Percentiles rank a stretch among this genome's conserved stretches.
Evolutionary conservation across 768 basidiomycete genomes (phyloP).

Genomic region (Leucocoprinus sp.): DNA sequence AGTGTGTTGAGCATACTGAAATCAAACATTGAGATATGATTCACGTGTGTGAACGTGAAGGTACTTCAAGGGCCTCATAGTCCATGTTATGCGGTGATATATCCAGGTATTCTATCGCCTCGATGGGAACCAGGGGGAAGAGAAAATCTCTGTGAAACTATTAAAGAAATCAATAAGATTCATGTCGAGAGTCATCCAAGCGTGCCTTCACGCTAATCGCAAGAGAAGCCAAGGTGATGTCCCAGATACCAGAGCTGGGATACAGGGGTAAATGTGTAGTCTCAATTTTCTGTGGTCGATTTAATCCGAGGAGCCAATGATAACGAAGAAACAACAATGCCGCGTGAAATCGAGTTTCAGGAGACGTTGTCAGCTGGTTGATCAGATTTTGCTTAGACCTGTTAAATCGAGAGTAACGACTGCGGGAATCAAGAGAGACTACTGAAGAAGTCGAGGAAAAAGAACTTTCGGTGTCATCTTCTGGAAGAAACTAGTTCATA

Average conservation of each 20-base stretch:
- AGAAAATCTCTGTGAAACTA: constrained; percentile 62
- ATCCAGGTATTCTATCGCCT: constrained; percentile 39
- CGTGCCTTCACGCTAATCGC: constrained; percentile 54
- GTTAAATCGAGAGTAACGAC: constrained; percentile 4
- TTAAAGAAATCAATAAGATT: not conserved
- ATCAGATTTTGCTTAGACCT: constrained; percentile 25
- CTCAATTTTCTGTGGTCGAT: not conserved
- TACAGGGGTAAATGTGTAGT: constrained; percentile 3
- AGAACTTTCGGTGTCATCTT: constrained; percentile 5
- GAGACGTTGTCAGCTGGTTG: constrained; percentile 46
- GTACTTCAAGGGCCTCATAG: constrained; percentile 48
- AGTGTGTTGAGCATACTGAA: constrained; percentile 50
- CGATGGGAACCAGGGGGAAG: constrained; percentile 44
- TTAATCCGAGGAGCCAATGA: constrained; percentile 25
- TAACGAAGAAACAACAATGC: constrained; percentile 53
- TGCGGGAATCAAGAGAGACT: constrained; percentile 3
- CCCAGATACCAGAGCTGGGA: constrained; percentile 41
- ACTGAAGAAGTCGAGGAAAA: constrained; percentile 12
- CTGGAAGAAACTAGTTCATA: constrained; percentile 15
- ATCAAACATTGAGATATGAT: constrained; percentile 1
- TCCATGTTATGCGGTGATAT: constrained; percentile 40
- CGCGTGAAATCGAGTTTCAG: constrained; percentile 60
- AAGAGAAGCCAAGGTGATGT: constrained; percentile 49
- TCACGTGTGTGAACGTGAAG: not conserved
- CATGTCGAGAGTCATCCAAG: not conserved